Conservation (phyloP, 1,284 basidiomycete species). For the Austropuccinia psidii region DNA sequence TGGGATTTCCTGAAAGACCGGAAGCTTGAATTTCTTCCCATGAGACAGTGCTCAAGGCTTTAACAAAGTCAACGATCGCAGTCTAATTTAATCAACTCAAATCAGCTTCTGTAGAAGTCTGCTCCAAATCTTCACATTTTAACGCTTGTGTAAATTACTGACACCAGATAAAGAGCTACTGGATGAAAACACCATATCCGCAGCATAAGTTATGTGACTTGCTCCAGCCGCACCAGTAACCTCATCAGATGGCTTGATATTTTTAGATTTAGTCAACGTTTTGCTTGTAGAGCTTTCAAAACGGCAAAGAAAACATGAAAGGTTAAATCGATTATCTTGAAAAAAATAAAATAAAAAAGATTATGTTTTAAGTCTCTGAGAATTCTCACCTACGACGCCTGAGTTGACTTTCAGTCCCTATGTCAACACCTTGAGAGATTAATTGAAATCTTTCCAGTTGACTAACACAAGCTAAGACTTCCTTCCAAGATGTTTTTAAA, state of each 20-base stretch:
- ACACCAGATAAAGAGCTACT: constrained; percentile 91
- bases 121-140: constrained; percentile 26
- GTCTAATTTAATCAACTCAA: constrained; percentile 53
- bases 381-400: background rate
- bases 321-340: background rate
- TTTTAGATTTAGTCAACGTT: constrained; percentile 43
- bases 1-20: constrained; percentile 74
- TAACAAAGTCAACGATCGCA: constrained; percentile 96
- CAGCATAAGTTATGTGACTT: constrained; percentile 94
- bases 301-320: background rate
- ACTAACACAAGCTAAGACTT: constrained; percentile 88
- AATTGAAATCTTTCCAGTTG: constrained; percentile 96
- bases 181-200: constrained; percentile 97
- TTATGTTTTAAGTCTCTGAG: too few relatives aligned
- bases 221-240: constrained; percentile 94
- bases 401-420: constrained; percentile 4
- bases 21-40: constrained; percentile 99
- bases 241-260: constrained; percentile 68
- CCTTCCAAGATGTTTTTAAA: constrained; percentile 88
- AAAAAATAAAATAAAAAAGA: background rate
- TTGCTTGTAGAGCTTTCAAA: constrained; percentile 40
- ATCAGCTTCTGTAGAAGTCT: background rate
- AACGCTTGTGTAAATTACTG: constrained; percentile 45
- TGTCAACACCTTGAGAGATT: constrained; percentile 62
- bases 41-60: constrained; percentile 89